phyloP scores from a whole-genome alignment of 768 basidiomycete species.

The Phlebiopsis gigantea region DNA sequence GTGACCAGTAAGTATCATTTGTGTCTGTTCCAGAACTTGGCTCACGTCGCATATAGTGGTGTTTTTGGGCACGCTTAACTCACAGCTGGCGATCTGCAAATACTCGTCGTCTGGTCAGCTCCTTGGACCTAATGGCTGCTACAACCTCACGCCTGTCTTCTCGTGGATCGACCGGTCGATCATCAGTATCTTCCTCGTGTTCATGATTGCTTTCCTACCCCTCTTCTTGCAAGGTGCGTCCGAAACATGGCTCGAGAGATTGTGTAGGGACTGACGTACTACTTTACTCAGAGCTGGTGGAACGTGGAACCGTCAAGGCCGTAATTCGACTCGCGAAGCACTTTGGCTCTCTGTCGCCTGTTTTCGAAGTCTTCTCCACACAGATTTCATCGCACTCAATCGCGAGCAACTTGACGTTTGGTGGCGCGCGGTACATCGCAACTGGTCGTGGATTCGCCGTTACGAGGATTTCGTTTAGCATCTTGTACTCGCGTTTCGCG shows the following conservation, averaged over 20 bases:
- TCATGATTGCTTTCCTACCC: slow-evolving; percentile 94
- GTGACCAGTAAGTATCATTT: slow-evolving; percentile 65
- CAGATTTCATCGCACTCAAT: slow-evolving; percentile 99
- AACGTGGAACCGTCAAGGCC: slow-evolving; percentile 90
- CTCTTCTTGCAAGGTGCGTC: slow-evolving; percentile 87
- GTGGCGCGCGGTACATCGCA: slow-evolving; percentile 97
- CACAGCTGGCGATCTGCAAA: slow-evolving; percentile 71
- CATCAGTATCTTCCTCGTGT: slow-evolving; percentile 97
- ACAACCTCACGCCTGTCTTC: slow-evolving; percentile 90
- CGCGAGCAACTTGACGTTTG: slow-evolving; percentile 93
- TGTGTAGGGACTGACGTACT: not conserved
- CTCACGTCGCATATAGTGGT: slow-evolving; percentile 56
- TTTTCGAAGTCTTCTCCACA: slow-evolving; percentile 97
- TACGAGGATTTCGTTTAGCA: slow-evolving; percentile 89
- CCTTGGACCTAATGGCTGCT: slow-evolving; percentile 81
- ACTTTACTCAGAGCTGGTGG: slow-evolving; percentile 70
- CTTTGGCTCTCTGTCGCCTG: slow-evolving; percentile 88
- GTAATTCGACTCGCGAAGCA: slow-evolving; percentile 90
- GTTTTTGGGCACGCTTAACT: slow-evolving; percentile 90
- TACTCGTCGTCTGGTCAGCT: slow-evolving; percentile 71
- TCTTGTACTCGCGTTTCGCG: slow-evolving; percentile 96
- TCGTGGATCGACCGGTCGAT: slow-evolving; percentile 96
- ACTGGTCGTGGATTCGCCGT: slow-evolving; percentile 99
- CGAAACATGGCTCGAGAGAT: not conserved
- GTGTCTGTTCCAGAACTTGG: not conserved